These are phyloP conservation scores for Prunus salicina DNA, from an alignment of 306 rosid species.

Conservation along the genomic window DNA sequence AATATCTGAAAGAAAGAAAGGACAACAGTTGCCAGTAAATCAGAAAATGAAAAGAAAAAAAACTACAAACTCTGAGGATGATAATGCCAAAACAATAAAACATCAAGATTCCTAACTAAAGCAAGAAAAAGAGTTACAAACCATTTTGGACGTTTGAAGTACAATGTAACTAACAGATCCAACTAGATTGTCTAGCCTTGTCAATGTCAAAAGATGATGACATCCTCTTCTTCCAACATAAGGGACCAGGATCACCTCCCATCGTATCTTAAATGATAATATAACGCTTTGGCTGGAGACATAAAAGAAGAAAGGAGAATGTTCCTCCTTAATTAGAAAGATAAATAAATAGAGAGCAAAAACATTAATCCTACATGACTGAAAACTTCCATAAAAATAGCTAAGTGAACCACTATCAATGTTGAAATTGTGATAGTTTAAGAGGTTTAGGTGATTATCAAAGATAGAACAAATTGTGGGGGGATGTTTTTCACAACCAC, in stretches of 20 bases:
- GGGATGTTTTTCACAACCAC: background rate
- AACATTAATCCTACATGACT: background rate
- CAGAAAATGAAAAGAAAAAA: background rate
- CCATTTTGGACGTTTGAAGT: slow-evolving; percentile 8
- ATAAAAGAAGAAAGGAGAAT: background rate
- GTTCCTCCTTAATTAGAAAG: background rate
- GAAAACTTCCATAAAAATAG: background rate
- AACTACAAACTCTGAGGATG: background rate
- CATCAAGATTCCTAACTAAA: background rate
- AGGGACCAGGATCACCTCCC: background rate
- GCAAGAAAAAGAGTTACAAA: slow-evolving; percentile 6
- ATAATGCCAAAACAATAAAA: background rate
- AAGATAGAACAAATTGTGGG: background rate
- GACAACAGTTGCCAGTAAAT: background rate
- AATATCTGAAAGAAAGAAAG: slow-evolving; percentile 48
- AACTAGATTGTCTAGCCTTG: slow-evolving; percentile 14
- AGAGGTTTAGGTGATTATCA: background rate
- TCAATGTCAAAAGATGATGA: background rate
- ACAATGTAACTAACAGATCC: slow-evolving; percentile 4
- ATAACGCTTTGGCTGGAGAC: slow-evolving; percentile 1
- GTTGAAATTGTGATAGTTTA: background rate
- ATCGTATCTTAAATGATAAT: background rate
- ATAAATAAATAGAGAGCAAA: too few species aligned
- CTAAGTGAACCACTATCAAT: background rate
- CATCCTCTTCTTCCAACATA: slow-evolving; percentile 1